Evolutionary conservation across 257 asterid genomes (phyloP).

Genomic region (Solanum clarkiae): DNA sequence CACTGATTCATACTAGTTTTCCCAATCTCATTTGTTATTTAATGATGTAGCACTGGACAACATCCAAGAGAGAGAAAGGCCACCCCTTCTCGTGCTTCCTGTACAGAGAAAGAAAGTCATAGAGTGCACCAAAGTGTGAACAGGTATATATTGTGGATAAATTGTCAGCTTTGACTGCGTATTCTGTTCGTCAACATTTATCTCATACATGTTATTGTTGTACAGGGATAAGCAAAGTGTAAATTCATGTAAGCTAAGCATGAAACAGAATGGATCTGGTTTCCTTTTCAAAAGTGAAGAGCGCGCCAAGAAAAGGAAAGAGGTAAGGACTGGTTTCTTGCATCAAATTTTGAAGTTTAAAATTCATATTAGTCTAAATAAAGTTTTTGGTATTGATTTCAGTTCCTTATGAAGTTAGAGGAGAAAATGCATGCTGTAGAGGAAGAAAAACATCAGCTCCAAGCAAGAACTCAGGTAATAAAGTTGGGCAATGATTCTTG

Average conservation of each 20-base stretch:
- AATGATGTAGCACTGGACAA: constrained; percentile 16
- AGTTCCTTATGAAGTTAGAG: constrained; percentile 19
- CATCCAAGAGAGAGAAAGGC: constrained; percentile 14
- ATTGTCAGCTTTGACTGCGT: not conserved
- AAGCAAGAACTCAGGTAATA: constrained; percentile 38
- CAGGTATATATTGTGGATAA: constrained; percentile 31
- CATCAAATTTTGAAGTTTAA: not conserved
- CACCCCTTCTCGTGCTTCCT: constrained; percentile 12
- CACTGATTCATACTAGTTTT: not conserved
- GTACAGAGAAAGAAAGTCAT: constrained; percentile 15
- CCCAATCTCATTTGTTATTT: not conserved
- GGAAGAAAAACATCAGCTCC: constrained; percentile 29
- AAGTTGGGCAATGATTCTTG: not conserved
- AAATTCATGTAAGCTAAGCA: constrained; percentile 9
- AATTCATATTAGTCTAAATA: not conserved
- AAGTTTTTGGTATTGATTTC: not conserved
- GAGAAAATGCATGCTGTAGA: constrained; percentile 38
- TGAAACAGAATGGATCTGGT: constrained; percentile 27
- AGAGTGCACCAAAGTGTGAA: constrained; percentile 16
- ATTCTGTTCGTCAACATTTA: not conserved
- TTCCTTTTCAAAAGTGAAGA: constrained; percentile 32
- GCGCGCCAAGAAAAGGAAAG: constrained; percentile 45
- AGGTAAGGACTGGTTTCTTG: constrained; percentile 21
- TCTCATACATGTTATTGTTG: constrained; percentile 4
- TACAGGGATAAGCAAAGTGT: constrained; percentile 26